Percentiles rank a stretch among this genome's conserved stretches.
Conservation (phyloP, 331 rosid genomes). For the Erythrophleum ivorense region DNA sequence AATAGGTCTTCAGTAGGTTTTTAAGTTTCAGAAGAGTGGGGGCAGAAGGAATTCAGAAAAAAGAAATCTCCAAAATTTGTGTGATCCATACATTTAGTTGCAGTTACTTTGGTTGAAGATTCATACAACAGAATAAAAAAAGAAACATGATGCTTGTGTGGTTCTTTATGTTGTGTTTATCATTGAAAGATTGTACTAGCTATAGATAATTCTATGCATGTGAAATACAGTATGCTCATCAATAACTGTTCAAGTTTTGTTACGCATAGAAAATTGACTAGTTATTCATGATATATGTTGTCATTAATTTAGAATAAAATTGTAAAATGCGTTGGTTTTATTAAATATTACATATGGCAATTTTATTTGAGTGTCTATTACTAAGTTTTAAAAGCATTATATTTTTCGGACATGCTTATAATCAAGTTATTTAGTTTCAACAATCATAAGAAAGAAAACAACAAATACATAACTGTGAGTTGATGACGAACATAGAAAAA, state of each 20-base stretch:
- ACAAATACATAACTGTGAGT: conserved; percentile 18
- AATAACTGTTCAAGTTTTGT: not conserved
- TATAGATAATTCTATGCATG: not conserved
- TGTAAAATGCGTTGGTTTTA: not conserved
- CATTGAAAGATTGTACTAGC: too few species aligned
- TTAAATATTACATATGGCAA: not conserved
- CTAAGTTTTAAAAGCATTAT: not conserved
- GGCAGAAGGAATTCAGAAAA: not conserved
- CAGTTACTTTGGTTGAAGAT: conserved; percentile 14
- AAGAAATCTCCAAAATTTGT: not conserved
- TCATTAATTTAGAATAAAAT: not conserved
- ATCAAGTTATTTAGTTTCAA: not conserved
- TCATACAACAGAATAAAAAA: not conserved
- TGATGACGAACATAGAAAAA: not conserved
- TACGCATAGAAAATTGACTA: not conserved
- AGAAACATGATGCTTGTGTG: not conserved
- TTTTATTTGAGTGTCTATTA: not conserved
- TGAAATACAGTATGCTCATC: not conserved
- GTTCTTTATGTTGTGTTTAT: not conserved
- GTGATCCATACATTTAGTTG: not conserved
- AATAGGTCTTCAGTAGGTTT: not conserved
- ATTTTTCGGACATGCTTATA: not conserved
- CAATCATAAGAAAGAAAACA: not conserved
- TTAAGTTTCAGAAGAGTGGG: not conserved
- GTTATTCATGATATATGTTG: not conserved